Percentiles rank a stretch among this genome's conserved stretches.
Conservation (phyloP, 371 early-diverging fungal species). For the Chytridiales sp. region DNA sequence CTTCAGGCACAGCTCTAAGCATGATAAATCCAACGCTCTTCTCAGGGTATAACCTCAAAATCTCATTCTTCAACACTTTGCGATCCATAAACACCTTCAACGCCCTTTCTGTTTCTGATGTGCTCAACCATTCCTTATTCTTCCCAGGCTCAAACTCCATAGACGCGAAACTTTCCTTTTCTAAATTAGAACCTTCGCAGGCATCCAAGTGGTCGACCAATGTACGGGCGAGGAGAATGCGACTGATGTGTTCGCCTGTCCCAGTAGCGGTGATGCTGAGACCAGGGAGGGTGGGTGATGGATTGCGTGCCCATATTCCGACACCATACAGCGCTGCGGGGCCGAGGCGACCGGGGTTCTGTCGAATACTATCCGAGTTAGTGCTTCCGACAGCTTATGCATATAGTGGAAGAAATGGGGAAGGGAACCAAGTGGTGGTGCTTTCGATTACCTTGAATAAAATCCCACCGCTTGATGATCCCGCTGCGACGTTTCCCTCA, state of each 20-base stretch:
- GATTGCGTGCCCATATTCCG: constrained; percentile 34
- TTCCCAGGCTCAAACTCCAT: too few species aligned
- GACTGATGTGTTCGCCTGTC: constrained; percentile 82
- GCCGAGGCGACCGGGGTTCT: constrained; percentile 79
- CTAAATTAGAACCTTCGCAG: background rate
- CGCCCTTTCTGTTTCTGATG: too few species aligned
- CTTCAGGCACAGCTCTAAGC: too few species aligned
- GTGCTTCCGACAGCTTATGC: too few species aligned
- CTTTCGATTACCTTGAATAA: constrained; percentile 47
- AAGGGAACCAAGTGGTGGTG: background rate
- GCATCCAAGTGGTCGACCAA: constrained; percentile 8
- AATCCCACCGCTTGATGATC: constrained; percentile 87
- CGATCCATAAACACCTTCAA: too few species aligned
- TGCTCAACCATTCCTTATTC: too few species aligned
- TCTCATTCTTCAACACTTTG: background rate
- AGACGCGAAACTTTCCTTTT: background rate
- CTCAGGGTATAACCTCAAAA: background rate
- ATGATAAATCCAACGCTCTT: constrained; percentile 2
- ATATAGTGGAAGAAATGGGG: background rate
- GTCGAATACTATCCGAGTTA: constrained; percentile 42
- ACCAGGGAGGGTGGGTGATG: background rate
- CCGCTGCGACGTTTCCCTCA: constrained; percentile 66
- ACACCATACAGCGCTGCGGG: constrained; percentile 59
- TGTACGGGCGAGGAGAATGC: constrained; percentile 57
- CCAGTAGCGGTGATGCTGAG: constrained; percentile 36